A percentile compares a stretch with the other conserved stretches of the same genome.
phyloP scores from a whole-genome alignment of 1,284 basidiomycete genomes.

The Lentinula novae-zelandiae region DNA sequence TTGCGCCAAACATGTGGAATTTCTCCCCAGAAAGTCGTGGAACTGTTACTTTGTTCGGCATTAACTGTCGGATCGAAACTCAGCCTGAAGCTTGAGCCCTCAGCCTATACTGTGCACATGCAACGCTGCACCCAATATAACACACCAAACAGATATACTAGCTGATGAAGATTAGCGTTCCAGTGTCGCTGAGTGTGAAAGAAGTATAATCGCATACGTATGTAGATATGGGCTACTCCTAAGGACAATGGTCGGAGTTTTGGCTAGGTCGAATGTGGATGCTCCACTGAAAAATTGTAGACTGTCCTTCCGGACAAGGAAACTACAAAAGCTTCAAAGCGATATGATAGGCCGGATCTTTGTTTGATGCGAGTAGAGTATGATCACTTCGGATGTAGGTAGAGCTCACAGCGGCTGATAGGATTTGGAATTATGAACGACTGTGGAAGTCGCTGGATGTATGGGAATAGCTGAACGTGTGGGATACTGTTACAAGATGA shows the following conservation, averaged over 20 bases:
- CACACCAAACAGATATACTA: neutral
- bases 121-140: neutral
- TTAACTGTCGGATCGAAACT: neutral
- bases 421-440: neutral
- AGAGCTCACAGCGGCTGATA: neutral
- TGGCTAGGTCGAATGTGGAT: neutral
- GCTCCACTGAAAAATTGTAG: neutral
- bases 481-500: neutral
- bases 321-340: neutral
- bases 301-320: neutral
- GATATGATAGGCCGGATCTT: conserved; percentile 15
- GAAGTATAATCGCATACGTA: neutral
- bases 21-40: too few species aligned
- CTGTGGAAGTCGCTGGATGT: neutral
- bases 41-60: too few species aligned
- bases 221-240: neutral
- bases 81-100: too few species aligned
- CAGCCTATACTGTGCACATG: neutral
- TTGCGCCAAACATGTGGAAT: too few species aligned
- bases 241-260: neutral
- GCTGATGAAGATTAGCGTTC: neutral
- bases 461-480: neutral
- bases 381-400: neutral
- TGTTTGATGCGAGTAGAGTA: neutral
- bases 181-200: neutral